phyloP scores from a whole-genome alignment of 2,329 filamentous ascomycete genomes.

The Pseudogymnoascus sp. region DNA sequence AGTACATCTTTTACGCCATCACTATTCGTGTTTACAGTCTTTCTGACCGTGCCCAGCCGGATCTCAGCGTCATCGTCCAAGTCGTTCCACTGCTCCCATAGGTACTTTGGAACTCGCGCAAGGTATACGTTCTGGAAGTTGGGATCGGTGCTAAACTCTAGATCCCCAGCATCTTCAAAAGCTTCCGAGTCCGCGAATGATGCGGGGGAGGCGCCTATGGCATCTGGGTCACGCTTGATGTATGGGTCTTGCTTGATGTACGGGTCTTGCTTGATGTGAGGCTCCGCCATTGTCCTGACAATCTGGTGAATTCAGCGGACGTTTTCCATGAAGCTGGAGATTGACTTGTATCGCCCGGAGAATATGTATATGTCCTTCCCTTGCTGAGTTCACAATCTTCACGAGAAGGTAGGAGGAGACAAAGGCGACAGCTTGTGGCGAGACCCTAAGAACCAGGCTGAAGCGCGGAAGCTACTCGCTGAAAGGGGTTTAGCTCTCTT shows the following conservation, averaged over 20 bases:
- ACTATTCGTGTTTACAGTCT: conserved; percentile 43
- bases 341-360: not conserved
- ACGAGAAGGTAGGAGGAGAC: conserved; percentile 9
- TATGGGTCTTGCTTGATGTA: conserved; percentile 43
- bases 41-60: conserved; percentile 63
- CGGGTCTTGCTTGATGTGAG: conserved; percentile 42
- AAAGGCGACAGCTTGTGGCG: not conserved
- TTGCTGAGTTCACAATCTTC: not conserved
- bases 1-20: conserved; percentile 41
- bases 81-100: conserved; percentile 73
- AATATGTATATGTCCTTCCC: not conserved
- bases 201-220: conserved; percentile 35
- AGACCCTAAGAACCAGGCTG: not conserved
- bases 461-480: not conserved
- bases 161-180: conserved; percentile 60
- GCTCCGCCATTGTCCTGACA: conserved; percentile 24
- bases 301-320: conserved; percentile 1
- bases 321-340: conserved; percentile 3
- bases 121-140: conserved; percentile 52
- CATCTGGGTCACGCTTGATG: conserved; percentile 46
- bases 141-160: conserved; percentile 44
- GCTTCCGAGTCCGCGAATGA: conserved; percentile 56
- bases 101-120: conserved; percentile 68
- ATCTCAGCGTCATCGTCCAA: conserved; percentile 77
- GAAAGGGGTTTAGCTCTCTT: not conserved